phyloP scores from a whole-genome alignment of 1,284 basidiomycete genomes.

The Cutaneotrichosporon sp. region DNA sequence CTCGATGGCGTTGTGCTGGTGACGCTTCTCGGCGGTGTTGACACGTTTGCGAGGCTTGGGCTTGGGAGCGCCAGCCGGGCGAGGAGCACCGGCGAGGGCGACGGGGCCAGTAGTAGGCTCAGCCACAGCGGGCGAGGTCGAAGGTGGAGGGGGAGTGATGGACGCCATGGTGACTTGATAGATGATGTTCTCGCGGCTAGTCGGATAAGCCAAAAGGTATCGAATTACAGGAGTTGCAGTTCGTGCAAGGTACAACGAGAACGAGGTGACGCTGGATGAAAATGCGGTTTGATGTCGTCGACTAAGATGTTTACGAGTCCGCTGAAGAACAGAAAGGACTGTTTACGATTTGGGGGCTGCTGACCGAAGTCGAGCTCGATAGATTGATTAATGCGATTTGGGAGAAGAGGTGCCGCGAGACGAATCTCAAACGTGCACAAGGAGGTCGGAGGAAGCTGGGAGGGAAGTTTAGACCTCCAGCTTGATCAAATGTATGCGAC shows the following conservation, averaged over 20 bases:
- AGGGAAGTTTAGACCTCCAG: conserved; percentile 32
- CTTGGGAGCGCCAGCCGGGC: conserved; percentile 52
- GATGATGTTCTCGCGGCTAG: not conserved
- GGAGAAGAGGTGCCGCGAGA: conserved; percentile 45
- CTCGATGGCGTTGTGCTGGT: conserved; percentile 92
- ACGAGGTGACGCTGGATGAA: not conserved
- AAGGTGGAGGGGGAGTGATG: conserved; percentile 31
- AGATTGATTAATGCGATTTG: not conserved
- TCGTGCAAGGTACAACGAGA: too few relatives aligned
- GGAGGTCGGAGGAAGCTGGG: conserved; percentile 37
- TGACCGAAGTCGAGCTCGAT: not conserved
- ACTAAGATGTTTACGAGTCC: not conserved
- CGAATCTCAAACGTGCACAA: conserved; percentile 49
- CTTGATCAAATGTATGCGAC: conserved; percentile 21
- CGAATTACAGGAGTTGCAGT: not conserved
- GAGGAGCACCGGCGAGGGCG: conserved; percentile 18
- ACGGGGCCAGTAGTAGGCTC: conserved; percentile 9
- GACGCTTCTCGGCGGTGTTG: conserved; percentile 87
- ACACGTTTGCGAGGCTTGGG: conserved; percentile 65
- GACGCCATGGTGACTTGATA: not conserved
- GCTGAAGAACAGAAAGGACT: not conserved
- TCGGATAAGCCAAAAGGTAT: not conserved
- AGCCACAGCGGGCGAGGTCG: conserved; percentile 26
- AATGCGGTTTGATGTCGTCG: conserved; percentile 1
- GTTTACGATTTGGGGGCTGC: not conserved